Base-by-base conservation (phyloP, 2,329 filamentous ascomycete species). In the Colletotrichum echinochloae region DNA sequence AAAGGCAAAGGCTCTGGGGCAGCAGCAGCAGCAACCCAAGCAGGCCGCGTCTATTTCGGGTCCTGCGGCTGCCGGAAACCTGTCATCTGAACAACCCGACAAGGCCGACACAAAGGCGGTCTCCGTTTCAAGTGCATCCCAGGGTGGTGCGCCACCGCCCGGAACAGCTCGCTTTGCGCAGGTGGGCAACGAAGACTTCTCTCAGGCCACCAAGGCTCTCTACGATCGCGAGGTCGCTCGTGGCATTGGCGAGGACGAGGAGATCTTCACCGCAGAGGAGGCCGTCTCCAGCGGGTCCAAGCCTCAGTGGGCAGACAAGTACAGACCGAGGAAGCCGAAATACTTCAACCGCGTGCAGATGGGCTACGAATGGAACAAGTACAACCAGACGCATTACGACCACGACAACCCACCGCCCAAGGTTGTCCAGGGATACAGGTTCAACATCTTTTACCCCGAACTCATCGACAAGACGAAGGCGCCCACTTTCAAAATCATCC, bases 361-460 rank as follows among this genome's bases (percentile, higher is more conserved):
- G 93, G 96, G 96, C 63, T 99, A 98, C 81, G 96, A 99, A 81
- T 99, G 96, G 96, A 99, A 99, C 86, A 99, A 99, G 82, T 99
- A 99, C 87, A 99, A 99, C 78, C 96, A 99, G 83, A 99, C 96
- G 16, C 96, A 99, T 82, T 99, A 99, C 83, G 96, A 98, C 80
- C 94, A 98, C 80, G 95, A 98, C 79, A 98, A 98, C 77, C 96
- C 96, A 2, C 96, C 96, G 1, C 96, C 96, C 33, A 98, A 97
- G 82, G 95, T 99, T 8, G 96, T 99, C 14, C 96, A 99, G 80
- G 96, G 96, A 66, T 99, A 99, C 86, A 98, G 97, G 80, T 99
- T 99, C 87, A 98, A 99, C 83, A 95, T 99, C 61, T 99, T 99
- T 83, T 99, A 99, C 78, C 96, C 96, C 0, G 96, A 99, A 76